Evolutionary conservation across 2,329 filamentous ascomycete genomes (phyloP), one percentile per base, ranked within the genome.

Genomic region (Trichoderma sp.): DNA sequence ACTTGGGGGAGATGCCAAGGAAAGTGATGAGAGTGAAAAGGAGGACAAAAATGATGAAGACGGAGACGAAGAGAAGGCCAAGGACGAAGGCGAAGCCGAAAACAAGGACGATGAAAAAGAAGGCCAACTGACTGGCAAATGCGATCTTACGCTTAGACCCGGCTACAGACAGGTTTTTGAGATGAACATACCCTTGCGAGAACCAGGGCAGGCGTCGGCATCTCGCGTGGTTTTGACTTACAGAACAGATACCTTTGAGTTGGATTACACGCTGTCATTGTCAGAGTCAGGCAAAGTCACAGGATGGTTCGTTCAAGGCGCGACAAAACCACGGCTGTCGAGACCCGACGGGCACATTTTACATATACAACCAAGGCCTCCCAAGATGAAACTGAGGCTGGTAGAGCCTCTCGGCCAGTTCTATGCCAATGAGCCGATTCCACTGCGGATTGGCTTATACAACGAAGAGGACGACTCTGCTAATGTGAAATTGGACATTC

Each of bases 381-480:
- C 96, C 0, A 98, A 98, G 81, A 90, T 99, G 84, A 90, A 93
- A 76, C 89, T 99, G 60, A 87, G 84, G 30, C 83, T 93, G 11
- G 84, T 88, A 2, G 86, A 89, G 53, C 81, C 91, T 8, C 84
- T 87, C 71, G 86, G 89, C 14, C 91, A 94, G 70, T 97, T 95
- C 80, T 98, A 97, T 79, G 93, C 92, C 1, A 92, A 97, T 76
- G 96, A 99, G 82, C 80, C 84, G 0, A 88, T 98, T 32, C 84
- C 84, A 7, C 80, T 98, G 26, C 83, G 86, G 0, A 84, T 98
- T 51, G 88, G 91, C 57, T 83, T 98, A 3, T 78, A 90, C 71
- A 99, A 99, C 76, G 90, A 90, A 63, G 96, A 99, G 83, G 93
- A 94, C 6, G 91, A 93, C 73, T 89, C 92, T 18, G 92, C 93